phyloP scores from a whole-genome alignment of 2,329 filamentous ascomycete species.

The Pseudopithomyces maydicus region DNA sequence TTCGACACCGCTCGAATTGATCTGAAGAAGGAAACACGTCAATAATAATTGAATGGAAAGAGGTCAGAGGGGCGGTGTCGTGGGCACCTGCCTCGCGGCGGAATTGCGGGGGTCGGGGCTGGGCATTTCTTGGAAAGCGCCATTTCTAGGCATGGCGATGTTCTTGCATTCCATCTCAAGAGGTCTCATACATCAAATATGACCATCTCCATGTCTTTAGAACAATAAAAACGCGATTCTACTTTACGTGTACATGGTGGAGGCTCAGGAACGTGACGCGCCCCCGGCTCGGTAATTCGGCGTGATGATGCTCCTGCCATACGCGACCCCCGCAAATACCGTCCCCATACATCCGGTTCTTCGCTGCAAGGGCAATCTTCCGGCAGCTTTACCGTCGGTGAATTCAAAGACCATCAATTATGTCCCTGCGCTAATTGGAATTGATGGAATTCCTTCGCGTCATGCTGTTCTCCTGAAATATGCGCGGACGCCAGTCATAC shows the following conservation, averaged over 20 bases:
- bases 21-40: neutral
- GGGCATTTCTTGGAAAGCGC: slow-evolving; percentile 5
- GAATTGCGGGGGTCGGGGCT: slow-evolving; percentile 14
- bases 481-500: too few species aligned
- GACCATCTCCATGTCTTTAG: neutral
- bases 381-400: slow-evolving; percentile 11
- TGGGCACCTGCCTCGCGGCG: neutral
- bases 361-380: neutral
- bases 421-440: neutral
- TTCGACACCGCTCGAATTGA: too few species aligned
- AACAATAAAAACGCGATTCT: neutral
- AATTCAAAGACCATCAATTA: slow-evolving; percentile 13
- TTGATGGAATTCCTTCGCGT: neutral
- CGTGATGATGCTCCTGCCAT: slow-evolving; percentile 3
- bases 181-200: neutral
- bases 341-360: neutral
- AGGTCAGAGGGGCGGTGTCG: neutral
- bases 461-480: neutral
- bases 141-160: neutral
- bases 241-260: neutral
- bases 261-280: neutral
- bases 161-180: neutral
- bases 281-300: slow-evolving; percentile 5
- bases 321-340: neutral
- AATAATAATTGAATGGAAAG: neutral